phyloP scores from a whole-genome alignment of 495 filamentous ascomycete genomes.

The Aspergillus cristatus region DNA sequence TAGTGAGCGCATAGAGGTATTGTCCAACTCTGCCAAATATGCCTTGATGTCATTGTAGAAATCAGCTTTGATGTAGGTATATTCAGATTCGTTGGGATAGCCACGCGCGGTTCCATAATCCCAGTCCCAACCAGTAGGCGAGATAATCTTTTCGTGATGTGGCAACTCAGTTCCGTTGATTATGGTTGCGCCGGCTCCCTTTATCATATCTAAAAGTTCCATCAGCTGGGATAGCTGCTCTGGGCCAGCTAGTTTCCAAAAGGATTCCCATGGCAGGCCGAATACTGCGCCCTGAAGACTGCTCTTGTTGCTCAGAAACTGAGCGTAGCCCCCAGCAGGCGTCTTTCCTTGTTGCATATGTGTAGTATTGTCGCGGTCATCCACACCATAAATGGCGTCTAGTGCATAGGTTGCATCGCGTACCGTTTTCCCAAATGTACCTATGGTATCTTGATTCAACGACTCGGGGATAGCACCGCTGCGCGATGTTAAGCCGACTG shows the following conservation, averaged over 20 bases:
- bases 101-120: conserved; percentile 56
- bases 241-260: conserved; percentile 51
- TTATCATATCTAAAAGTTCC: conserved; percentile 44
- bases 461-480: conserved; percentile 57
- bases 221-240: conserved; percentile 45
- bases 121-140: conserved; percentile 62
- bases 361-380: conserved; percentile 51
- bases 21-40: conserved; percentile 56
- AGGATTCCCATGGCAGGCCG: conserved; percentile 60
- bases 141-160: conserved; percentile 49
- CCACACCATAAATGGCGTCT: conserved; percentile 57
- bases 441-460: conserved; percentile 57
- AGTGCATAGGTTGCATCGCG: conserved; percentile 56
- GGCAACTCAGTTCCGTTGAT: conserved; percentile 64
- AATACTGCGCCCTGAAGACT: conserved; percentile 54
- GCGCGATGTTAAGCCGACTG: conserved; percentile 54
- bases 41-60: conserved; percentile 65
- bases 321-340: conserved; percentile 44
- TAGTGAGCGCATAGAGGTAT: conserved; percentile 53
- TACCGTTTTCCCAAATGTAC: conserved; percentile 56
- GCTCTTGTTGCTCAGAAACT: conserved; percentile 42
- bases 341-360: conserved; percentile 43
- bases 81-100: conserved; percentile 60
- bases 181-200: conserved; percentile 54
- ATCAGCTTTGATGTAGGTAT: conserved; percentile 62